These are phyloP conservation scores for Thermoascus crustaceus DNA, from an alignment of 2,329 filamentous ascomycete species.

Conservation along the genomic window DNA sequence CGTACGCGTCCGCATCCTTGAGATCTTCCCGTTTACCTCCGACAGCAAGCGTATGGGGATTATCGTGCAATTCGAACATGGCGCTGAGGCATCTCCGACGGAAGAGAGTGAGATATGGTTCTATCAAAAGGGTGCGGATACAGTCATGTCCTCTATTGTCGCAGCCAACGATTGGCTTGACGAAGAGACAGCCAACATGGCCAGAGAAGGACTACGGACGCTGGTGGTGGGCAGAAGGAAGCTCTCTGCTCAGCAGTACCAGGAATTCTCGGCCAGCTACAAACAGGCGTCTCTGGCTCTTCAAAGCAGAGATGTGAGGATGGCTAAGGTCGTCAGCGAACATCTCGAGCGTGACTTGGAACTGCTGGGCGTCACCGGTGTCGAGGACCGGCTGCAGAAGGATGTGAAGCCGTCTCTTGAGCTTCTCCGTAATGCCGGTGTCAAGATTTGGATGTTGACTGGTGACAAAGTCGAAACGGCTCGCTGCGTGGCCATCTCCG, in stretches of 20 bases:
- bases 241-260: slow-evolving; percentile 69
- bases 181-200: slow-evolving; percentile 99
- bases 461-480: slow-evolving; percentile 98
- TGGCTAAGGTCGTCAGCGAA: slow-evolving; percentile 70
- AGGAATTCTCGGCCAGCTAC: slow-evolving; percentile 67
- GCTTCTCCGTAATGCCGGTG: slow-evolving; percentile 87
- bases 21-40: slow-evolving; percentile 95
- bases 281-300: slow-evolving; percentile 74
- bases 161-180: slow-evolving; percentile 97
- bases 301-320: slow-evolving; percentile 67
- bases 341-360: slow-evolving; percentile 84
- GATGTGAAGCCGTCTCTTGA: slow-evolving; percentile 95
- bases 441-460: slow-evolving; percentile 99
- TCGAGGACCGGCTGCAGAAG: slow-evolving; percentile 91
- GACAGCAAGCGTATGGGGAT: slow-evolving; percentile 98
- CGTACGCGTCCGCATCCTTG: slow-evolving; percentile 79
- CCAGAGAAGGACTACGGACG: slow-evolving; percentile 86
- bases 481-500: slow-evolving; percentile 88
- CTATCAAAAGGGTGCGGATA: slow-evolving; percentile 96
- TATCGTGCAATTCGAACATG: slow-evolving; percentile 73
- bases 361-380: slow-evolving; percentile 90
- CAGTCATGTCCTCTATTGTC: slow-evolving; percentile 94
- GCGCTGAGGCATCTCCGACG: slow-evolving; percentile 43
- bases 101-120: slow-evolving; percentile 84
- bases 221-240: slow-evolving; percentile 90